Evolutionary conservation across 257 asterid genomes (phyloP).

Genomic region (Solanum dulcamara): DNA sequence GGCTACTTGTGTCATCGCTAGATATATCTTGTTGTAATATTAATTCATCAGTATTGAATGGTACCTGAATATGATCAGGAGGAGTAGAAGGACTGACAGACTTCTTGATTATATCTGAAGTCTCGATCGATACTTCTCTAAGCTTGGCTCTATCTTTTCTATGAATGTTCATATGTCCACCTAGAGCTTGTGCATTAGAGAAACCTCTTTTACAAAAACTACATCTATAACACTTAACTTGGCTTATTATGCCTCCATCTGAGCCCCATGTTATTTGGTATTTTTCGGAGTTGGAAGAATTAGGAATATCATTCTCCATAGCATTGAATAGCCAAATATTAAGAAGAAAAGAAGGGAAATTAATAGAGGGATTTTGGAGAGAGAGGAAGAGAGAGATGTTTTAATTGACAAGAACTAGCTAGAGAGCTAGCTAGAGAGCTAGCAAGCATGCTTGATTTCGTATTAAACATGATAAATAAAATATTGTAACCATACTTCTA

Average conservation of each 20-base stretch:
- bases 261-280: constrained; percentile 5
- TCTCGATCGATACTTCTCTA: constrained; percentile 21
- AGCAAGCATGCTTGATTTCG: constrained; percentile 37
- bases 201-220: constrained; percentile 55
- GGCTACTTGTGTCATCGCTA: neutral
- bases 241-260: constrained; percentile 3
- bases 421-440: neutral
- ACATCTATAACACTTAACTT: constrained; percentile 32
- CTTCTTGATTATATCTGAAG: neutral
- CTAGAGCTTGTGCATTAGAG: constrained; percentile 70
- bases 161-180: constrained; percentile 81
- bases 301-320: constrained; percentile 24
- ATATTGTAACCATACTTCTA: neutral
- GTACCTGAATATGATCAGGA: neutral
- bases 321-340: neutral
- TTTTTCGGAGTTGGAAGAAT: constrained; percentile 4
- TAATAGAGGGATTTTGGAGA: neutral
- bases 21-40: neutral
- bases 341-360: neutral
- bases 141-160: constrained; percentile 65
- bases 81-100: neutral
- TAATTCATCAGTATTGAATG: neutral
- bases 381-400: constrained; percentile 12
- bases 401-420: constrained; percentile 5
- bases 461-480: constrained; percentile 7